A percentile compares a stretch with the other conserved stretches of the same genome.
Conservation (phyloP, 306 rosid genomes). For the Inga leiocalycina region DNA sequence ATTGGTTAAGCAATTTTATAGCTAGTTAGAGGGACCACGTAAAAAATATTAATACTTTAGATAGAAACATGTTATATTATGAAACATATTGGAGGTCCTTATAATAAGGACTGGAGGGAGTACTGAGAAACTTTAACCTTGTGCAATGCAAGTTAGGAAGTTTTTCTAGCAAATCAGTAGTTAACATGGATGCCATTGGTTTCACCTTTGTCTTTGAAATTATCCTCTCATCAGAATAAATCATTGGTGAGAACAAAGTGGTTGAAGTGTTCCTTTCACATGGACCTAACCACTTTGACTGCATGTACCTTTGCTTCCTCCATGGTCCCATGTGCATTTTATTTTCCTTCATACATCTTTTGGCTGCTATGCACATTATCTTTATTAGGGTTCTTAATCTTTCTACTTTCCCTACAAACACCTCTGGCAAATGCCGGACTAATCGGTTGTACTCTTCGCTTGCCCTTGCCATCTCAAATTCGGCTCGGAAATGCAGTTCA, state of each 20-base stretch:
- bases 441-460: constrained; percentile 60
- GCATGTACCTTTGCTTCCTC: neutral
- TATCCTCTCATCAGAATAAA: constrained; percentile 1
- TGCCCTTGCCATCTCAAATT: constrained; percentile 71
- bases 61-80: too few species aligned
- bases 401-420: constrained; percentile 76
- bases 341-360: neutral
- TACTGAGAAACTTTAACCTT: constrained; percentile 50
- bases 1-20: too few species aligned
- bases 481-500: constrained; percentile 69
- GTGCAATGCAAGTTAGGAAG: constrained; percentile 51
- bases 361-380: constrained; percentile 56
- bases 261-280: constrained; percentile 56
- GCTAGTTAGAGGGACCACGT: too few species aligned
- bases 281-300: constrained; percentile 37
- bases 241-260: constrained; percentile 37
- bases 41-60: too few species aligned
- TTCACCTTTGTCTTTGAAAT: constrained; percentile 48
- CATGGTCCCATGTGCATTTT: neutral
- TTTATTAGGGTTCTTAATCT: constrained; percentile 57
- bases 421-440: constrained; percentile 58
- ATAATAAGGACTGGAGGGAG: too few species aligned
- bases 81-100: too few species aligned
- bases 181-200: constrained; percentile 66
- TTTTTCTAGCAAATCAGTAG: constrained; percentile 67